Percentiles rank a stretch among this genome's conserved stretches.
phyloP scores from a whole-genome alignment of 2,329 filamentous ascomycete genomes.

The Colletotrichum noveboracense region DNA sequence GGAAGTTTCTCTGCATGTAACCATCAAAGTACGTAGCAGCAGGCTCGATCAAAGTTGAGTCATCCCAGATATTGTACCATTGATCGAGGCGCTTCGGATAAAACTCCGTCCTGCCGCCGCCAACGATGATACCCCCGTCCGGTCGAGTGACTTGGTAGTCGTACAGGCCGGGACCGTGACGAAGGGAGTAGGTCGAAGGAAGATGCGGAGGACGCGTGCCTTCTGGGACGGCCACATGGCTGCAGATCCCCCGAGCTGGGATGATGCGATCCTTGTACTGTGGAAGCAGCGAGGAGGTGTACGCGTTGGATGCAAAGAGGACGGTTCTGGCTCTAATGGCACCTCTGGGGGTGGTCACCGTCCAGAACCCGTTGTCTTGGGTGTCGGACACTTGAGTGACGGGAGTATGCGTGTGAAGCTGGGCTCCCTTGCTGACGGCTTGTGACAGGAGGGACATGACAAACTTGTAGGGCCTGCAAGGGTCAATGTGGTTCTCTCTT shows the following conservation, averaged over 20 bases:
- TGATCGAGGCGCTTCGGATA: conserved; percentile 19
- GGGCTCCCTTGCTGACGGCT: conserved; percentile 37
- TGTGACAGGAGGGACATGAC: conserved; percentile 53
- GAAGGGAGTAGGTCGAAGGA: conserved; percentile 28
- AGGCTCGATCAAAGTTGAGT: conserved; percentile 41
- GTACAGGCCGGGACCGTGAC: conserved; percentile 23
- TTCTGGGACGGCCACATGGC: conserved; percentile 29
- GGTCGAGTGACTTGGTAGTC: conserved; percentile 48
- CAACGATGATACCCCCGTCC: conserved; percentile 49
- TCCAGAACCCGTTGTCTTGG: conserved; percentile 23
- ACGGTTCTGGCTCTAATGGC: conserved; percentile 56
- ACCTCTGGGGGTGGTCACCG: conserved; percentile 56
- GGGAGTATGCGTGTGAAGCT: conserved; percentile 21
- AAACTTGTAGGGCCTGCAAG: conserved; percentile 57
- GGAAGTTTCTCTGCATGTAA: conserved; percentile 51
- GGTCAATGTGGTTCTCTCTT: background rate
- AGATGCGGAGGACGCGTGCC: conserved; percentile 23
- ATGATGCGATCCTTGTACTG: conserved; percentile 65
- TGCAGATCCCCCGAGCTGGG: conserved; percentile 59
- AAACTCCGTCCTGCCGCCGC: conserved; percentile 35
- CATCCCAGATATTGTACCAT: conserved; percentile 50
- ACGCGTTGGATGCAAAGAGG: conserved; percentile 71
- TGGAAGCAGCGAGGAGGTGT: conserved; percentile 66
- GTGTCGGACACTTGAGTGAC: conserved; percentile 22
- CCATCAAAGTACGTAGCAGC: conserved; percentile 46